These are phyloP conservation scores for Nicotiana attenuata DNA, from an alignment of 257 asterid genomes.

Conservation along the genomic window DNA sequence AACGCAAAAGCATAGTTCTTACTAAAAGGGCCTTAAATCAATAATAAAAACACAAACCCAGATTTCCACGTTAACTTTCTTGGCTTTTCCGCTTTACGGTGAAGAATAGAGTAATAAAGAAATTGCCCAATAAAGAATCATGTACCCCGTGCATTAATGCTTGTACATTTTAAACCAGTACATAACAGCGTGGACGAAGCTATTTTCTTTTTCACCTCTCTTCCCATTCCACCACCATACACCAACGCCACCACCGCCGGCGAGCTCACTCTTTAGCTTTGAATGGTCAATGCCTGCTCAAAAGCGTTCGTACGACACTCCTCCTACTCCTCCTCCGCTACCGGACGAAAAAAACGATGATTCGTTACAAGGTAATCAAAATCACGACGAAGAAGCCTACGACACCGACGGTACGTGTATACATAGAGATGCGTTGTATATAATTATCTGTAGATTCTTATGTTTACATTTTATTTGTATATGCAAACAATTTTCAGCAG, in stretches of 20 bases:
- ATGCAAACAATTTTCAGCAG: slow-evolving; percentile 1
- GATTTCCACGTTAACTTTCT: background rate
- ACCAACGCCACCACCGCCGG: slow-evolving; percentile 31
- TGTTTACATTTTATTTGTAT: background rate
- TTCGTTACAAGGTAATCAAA: slow-evolving; percentile 37
- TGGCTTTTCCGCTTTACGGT: background rate
- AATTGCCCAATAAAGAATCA: background rate
- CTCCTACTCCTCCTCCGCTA: slow-evolving; percentile 54
- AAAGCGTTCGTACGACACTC: slow-evolving; percentile 50
- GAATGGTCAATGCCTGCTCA: slow-evolving; percentile 74
- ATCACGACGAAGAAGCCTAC: slow-evolving; percentile 41
- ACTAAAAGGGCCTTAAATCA: background rate
- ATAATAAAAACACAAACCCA: background rate
- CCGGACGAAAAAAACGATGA: slow-evolving; percentile 51
- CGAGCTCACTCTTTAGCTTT: slow-evolving; percentile 28
- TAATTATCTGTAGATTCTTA: background rate
- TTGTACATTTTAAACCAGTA: background rate
- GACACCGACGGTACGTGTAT: slow-evolving; percentile 35
- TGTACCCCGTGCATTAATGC: background rate
- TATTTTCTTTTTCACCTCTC: slow-evolving; percentile 14
- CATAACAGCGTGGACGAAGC: background rate
- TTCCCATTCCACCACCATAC: slow-evolving; percentile 23
- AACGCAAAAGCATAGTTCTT: no score
- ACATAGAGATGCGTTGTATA: slow-evolving; percentile 8
- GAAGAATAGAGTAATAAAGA: background rate